A percentile compares a stretch with the other conserved stretches of the same genome.
These are phyloP conservation scores for Lepidium sativum DNA, from an alignment of 345 rosid genomes.

Conservation along the genomic window DNA sequence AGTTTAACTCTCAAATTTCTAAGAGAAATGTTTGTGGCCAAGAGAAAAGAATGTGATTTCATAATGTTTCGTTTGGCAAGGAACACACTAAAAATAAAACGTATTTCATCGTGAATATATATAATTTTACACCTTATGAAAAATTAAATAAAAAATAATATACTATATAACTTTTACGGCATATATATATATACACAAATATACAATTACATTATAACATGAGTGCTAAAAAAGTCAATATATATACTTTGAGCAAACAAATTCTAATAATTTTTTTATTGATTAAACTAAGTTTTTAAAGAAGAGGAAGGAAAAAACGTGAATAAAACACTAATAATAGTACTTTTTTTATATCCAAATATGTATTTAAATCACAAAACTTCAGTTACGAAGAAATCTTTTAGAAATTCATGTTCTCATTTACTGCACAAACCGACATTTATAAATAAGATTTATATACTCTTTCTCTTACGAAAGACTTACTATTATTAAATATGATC, in stretches of 20 bases:
- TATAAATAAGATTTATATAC: constrained; percentile 5
- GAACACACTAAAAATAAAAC: constrained; percentile 1
- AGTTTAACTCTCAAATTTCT: background rate
- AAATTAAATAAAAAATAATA: background rate
- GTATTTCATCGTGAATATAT: background rate
- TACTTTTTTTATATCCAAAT: background rate
- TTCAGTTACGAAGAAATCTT: constrained; percentile 8
- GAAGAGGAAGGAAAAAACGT: no score
- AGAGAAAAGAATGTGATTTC: background rate
- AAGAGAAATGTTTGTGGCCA: background rate
- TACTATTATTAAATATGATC: background rate
- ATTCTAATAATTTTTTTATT: background rate
- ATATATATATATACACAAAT: background rate
- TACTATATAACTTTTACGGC: background rate
- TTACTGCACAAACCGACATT: constrained; percentile 16
- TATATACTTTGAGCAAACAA: background rate
- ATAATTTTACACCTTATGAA: background rate
- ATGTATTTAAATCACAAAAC: constrained; percentile 3
- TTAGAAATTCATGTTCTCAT: background rate
- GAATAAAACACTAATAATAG: no score
- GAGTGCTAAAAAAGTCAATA: background rate
- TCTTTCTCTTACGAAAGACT: constrained; percentile 9
- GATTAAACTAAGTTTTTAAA: background rate
- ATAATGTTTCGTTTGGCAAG: background rate
- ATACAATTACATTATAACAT: background rate